A percentile compares a stretch with the other conserved stretches of the same genome.
phyloP scores from a whole-genome alignment of 177 flowering plant species.

The Vitis hybrid region DNA sequence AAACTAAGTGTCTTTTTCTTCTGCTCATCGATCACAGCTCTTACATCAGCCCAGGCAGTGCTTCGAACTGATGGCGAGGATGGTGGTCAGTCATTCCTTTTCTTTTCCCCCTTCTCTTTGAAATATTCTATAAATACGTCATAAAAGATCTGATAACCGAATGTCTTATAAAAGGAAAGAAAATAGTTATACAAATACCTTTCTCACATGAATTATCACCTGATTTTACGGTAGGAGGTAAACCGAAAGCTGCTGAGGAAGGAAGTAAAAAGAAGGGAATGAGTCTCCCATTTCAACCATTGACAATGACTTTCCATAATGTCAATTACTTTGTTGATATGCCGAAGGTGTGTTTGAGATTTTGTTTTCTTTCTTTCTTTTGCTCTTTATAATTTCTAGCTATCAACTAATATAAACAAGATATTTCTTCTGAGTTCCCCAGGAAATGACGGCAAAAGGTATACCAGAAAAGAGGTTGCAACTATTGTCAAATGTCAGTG shows the following conservation, averaged over 20 bases:
- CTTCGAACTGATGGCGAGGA: constrained; percentile 29
- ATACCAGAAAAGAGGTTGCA: constrained; percentile 66
- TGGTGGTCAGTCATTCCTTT: constrained; percentile 23
- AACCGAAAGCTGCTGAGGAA: constrained; percentile 12
- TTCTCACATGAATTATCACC: neutral
- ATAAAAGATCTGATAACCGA: too few relatives aligned
- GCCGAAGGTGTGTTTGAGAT: constrained; percentile 60
- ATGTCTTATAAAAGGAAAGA: too few relatives aligned
- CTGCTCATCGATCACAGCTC: constrained; percentile 45
- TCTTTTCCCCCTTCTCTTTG: neutral
- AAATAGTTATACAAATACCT: neutral
- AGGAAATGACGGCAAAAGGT: constrained; percentile 77
- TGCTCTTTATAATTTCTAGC: neutral
- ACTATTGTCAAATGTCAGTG: constrained; percentile 74
- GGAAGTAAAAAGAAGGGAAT: constrained; percentile 56
- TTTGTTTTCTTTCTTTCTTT: constrained; percentile 1
- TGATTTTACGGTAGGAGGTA: constrained; percentile 22
- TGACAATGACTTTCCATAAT: constrained; percentile 79
- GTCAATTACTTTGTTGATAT: constrained; percentile 88
- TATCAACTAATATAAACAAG: neutral
- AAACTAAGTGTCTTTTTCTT: neutral
- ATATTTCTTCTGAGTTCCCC: neutral
- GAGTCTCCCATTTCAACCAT: constrained; percentile 89
- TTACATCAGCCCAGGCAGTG: constrained; percentile 48
- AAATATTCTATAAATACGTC: neutral